Conservation (phyloP, 139 green algal species). For the Volvox reticuliferus region DNA sequence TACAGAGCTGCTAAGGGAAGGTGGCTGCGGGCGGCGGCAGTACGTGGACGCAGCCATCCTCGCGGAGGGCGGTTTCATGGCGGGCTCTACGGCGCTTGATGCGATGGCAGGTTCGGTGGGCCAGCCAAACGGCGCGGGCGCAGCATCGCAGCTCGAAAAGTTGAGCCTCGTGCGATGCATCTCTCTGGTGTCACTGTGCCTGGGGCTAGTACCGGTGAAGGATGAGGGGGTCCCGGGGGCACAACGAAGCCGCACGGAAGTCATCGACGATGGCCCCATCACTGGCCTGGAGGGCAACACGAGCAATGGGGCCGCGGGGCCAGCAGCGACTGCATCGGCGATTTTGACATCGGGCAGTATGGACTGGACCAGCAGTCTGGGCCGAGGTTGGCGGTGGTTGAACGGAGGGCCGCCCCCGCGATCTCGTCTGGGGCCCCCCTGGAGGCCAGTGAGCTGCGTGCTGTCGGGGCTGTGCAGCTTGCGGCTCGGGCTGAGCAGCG, state of each 20-base stretch:
- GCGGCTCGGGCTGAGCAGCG: conserved; percentile 57
- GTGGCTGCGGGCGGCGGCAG: not conserved
- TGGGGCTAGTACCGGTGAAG: conserved; percentile 58
- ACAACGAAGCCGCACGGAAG: not conserved
- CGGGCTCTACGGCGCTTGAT: not conserved
- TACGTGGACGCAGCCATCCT: not conserved
- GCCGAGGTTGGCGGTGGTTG: not conserved
- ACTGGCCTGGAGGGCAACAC: too few relatives aligned
- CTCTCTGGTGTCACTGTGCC: conserved; percentile 56
- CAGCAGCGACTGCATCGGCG: not conserved
- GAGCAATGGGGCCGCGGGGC: too few relatives aligned
- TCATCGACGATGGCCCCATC: not conserved
- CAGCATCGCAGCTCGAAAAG: conserved; percentile 36
- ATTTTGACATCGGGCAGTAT: too few relatives aligned
- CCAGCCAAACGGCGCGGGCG: too few relatives aligned
- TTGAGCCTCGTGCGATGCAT: conserved; percentile 69
- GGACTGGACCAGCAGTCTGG: too few relatives aligned
- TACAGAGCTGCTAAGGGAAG: too few relatives aligned
- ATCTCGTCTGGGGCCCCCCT: not conserved
- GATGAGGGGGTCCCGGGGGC: not conserved
- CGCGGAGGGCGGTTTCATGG: not conserved
- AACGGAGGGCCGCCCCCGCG: not conserved
- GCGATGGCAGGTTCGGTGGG: too few relatives aligned
- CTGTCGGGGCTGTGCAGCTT: conserved; percentile 51
- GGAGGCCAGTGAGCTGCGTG: conserved; percentile 14